phyloP scores from a whole-genome alignment of 2,329 filamentous ascomycete species.

The Parastagonospora avenae region DNA sequence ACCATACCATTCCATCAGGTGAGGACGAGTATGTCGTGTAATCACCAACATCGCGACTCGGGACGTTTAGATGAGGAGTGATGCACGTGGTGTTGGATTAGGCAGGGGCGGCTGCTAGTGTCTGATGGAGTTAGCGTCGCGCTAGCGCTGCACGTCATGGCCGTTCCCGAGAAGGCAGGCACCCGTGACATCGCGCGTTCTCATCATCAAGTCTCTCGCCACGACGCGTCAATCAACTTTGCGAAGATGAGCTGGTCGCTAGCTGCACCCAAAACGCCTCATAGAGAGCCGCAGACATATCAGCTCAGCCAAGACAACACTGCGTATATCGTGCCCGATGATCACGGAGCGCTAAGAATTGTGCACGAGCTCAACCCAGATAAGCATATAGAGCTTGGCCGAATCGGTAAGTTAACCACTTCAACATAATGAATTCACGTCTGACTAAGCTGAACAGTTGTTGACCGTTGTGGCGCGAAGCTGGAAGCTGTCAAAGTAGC shows the following conservation, averaged over 20 bases:
- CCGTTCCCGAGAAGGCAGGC: neutral
- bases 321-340: slow-evolving; percentile 7
- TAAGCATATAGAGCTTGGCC: slow-evolving; percentile 17
- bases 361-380: neutral
- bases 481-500: slow-evolving; percentile 27
- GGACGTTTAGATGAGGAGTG: no score
- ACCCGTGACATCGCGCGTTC: slow-evolving; percentile 27
- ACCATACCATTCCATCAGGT: no score
- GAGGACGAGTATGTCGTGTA: no score
- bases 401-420: slow-evolving; percentile 19
- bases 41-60: no score
- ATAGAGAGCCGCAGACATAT: neutral
- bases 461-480: slow-evolving; percentile 27
- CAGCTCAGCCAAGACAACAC: slow-evolving; percentile 6
- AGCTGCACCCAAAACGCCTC: neutral
- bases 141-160: slow-evolving; percentile 18
- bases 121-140: neutral
- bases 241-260: slow-evolving; percentile 23
- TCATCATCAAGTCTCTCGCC: slow-evolving; percentile 7
- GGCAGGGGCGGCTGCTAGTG: neutral
- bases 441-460: slow-evolving; percentile 14
- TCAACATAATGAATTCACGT: neutral
- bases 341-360: slow-evolving; percentile 1
- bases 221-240: slow-evolving; percentile 19
- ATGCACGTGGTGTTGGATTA: no score